Evolutionary conservation across 2,329 filamentous ascomycete genomes (phyloP).

Genomic region (Lecanosticta acicola): DNA sequence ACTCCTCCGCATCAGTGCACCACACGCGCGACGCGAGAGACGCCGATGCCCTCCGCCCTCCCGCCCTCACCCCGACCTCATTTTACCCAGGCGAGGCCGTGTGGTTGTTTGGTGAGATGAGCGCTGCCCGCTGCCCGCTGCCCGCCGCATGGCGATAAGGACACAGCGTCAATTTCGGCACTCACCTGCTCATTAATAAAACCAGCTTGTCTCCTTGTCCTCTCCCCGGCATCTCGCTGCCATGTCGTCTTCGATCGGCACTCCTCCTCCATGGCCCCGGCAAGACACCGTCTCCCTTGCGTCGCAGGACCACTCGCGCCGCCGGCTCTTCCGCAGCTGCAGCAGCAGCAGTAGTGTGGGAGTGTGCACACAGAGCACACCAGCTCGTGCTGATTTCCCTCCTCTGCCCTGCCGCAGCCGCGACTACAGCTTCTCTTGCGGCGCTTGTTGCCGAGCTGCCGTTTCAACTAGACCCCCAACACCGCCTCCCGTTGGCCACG

Average conservation of each 20-base stretch:
- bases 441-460: neutral
- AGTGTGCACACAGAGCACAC: too few relatives aligned
- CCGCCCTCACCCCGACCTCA: too few relatives aligned
- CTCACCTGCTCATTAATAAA: conserved; percentile 11
- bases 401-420: too few relatives aligned
- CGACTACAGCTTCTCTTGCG: neutral
- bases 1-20: too few relatives aligned
- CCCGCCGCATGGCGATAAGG: neutral
- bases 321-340: too few relatives aligned
- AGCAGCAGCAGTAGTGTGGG: too few relatives aligned
- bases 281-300: conserved; percentile 7
- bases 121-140: too few relatives aligned
- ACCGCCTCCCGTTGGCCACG: conserved; percentile 3
- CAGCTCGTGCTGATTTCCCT: too few relatives aligned
- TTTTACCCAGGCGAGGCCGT: too few relatives aligned
- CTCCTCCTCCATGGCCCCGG: conserved; percentile 9
- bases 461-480: neutral
- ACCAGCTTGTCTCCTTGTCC: conserved; percentile 3
- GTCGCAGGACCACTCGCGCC: neutral
- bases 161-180: conserved; percentile 13
- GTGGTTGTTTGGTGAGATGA: too few relatives aligned
- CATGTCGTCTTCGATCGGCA: conserved; percentile 7
- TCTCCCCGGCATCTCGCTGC: conserved; percentile 7
- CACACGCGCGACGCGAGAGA: too few relatives aligned
- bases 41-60: too few relatives aligned